Percentiles rank a stretch among this genome's conserved stretches.
phyloP scores from a whole-genome alignment of 495 filamentous ascomycete genomes.

The Pyrenula aspistea region DNA sequence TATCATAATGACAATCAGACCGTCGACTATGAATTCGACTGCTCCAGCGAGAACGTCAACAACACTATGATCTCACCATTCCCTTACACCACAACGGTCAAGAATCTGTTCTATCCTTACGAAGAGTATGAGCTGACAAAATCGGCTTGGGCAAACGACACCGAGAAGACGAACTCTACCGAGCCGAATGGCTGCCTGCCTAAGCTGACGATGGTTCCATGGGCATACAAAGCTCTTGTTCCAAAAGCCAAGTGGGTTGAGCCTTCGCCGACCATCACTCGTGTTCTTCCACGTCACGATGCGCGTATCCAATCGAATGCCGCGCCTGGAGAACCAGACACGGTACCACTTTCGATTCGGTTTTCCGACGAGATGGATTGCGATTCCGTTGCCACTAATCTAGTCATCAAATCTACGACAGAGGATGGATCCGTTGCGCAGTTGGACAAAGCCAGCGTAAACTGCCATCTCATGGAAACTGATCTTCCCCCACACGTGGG shows the following conservation, averaged over 20 bases:
- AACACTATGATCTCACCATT: constrained; percentile 31
- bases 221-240: constrained; percentile 47
- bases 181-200: constrained; percentile 35
- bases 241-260: constrained; percentile 26
- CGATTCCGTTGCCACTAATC: constrained; percentile 24
- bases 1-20: constrained; percentile 34
- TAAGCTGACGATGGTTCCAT: constrained; percentile 32
- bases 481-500: constrained; percentile 7
- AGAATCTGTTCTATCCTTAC: constrained; percentile 37
- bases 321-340: constrained; percentile 17
- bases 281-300: constrained; percentile 46
- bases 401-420: constrained; percentile 34
- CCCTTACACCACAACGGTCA: constrained; percentile 26
- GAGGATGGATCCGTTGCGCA: constrained; percentile 11
- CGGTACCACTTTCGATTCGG: constrained; percentile 24
- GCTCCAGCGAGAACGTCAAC: constrained; percentile 13
- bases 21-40: constrained; percentile 29
- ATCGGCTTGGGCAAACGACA: neutral
- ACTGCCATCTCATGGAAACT: constrained; percentile 10
- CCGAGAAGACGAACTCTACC: constrained; percentile 7
- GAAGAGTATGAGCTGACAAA: constrained; percentile 26
- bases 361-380: constrained; percentile 45
- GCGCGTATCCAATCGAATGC: constrained; percentile 29
- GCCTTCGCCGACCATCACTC: constrained; percentile 42
- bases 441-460: constrained; percentile 16